These are phyloP conservation scores for Anacardium occidentale DNA, from an alignment of 345 rosid genomes.

Conservation along the genomic window DNA sequence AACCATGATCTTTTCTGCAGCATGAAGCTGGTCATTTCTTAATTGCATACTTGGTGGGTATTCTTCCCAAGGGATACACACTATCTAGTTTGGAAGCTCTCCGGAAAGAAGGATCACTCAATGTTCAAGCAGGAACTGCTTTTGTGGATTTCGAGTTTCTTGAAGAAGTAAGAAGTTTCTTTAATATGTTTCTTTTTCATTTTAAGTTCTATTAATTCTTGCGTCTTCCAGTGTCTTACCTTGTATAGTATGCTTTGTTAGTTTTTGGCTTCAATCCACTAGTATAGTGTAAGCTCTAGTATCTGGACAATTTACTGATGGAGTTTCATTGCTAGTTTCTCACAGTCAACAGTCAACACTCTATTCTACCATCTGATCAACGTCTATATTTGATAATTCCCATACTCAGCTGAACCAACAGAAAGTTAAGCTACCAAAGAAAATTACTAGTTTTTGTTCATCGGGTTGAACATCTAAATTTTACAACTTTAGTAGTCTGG, in stretches of 20 bases:
- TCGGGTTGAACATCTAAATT: neutral
- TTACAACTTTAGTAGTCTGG: conserved; percentile 6
- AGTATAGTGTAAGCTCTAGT: neutral
- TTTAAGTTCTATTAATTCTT: neutral
- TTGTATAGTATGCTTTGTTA: neutral
- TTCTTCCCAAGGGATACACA: conserved; percentile 77
- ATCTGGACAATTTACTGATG: neutral
- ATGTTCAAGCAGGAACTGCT: conserved; percentile 89
- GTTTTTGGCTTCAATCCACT: neutral
- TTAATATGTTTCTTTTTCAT: neutral
- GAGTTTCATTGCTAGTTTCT: neutral
- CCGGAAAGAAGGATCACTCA: conserved; percentile 84
- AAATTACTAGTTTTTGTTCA: neutral
- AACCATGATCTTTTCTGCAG: conserved; percentile 35
- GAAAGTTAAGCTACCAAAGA: neutral
- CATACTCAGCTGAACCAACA: neutral
- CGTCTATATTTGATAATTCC: neutral
- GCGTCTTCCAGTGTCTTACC: neutral
- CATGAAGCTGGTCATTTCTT: conserved; percentile 99
- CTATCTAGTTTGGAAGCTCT: conserved; percentile 78
- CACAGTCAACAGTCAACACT: too few species aligned
- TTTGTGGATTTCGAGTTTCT: conserved; percentile 88
- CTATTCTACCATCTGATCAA: neutral
- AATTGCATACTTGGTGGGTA: conserved; percentile 78
- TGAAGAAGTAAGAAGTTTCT: conserved; percentile 61